These are phyloP conservation scores for Henckelia pumila DNA, from an alignment of 257 asterid species.

Conservation along the genomic window DNA sequence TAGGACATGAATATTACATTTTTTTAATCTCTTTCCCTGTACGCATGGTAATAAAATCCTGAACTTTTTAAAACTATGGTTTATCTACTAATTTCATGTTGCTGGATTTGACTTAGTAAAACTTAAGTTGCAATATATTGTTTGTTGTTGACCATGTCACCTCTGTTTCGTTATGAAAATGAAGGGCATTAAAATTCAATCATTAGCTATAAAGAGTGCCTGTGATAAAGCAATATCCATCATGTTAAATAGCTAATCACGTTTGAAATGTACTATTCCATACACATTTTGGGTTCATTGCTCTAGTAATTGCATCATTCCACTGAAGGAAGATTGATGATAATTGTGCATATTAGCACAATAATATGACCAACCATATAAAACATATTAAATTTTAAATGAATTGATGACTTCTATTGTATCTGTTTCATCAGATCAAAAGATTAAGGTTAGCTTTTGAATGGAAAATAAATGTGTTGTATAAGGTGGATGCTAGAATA, in stretches of 20 bases:
- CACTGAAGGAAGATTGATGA: background rate
- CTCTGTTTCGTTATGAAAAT: background rate
- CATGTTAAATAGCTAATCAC: conserved; percentile 1
- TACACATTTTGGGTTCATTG: background rate
- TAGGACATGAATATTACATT: too few species aligned
- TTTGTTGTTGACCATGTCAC: background rate
- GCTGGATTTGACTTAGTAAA: conserved; percentile 12
- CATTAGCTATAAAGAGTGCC: background rate
- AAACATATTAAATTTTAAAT: too few species aligned
- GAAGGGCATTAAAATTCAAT: background rate
- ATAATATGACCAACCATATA: background rate
- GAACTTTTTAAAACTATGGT: background rate
- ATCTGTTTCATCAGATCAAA: background rate
- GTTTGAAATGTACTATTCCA: background rate
- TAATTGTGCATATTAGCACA: background rate
- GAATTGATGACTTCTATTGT: background rate
- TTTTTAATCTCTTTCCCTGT: background rate
- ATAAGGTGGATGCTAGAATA: background rate
- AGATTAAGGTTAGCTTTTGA: background rate
- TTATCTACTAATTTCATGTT: background rate
- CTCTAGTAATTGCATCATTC: background rate
- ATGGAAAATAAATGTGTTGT: background rate
- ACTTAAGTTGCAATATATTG: background rate
- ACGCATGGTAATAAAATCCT: background rate
- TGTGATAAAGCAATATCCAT: background rate